A percentile compares a stretch with the other conserved stretches of the same genome.
These are phyloP conservation scores for Trichoderma brevicompactum DNA, from an alignment of 2,329 filamentous ascomycete genomes.

Conservation along the genomic window DNA sequence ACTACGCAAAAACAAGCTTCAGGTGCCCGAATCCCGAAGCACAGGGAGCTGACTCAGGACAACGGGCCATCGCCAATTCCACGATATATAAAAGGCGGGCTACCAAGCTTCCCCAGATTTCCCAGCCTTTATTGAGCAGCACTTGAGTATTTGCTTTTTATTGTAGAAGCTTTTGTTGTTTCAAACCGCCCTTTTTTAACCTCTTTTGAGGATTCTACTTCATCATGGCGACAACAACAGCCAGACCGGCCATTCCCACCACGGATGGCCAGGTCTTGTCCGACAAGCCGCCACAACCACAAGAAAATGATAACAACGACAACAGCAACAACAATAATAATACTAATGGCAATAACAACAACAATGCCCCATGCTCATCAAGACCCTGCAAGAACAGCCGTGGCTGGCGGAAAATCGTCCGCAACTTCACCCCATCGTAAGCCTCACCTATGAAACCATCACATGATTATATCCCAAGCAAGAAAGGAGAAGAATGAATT, in stretches of 20 bases:
- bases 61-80: too few species aligned
- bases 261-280: neutral
- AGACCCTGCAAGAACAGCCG: constrained; percentile 41
- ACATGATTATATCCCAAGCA: too few species aligned
- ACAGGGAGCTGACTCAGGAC: too few species aligned
- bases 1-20: too few species aligned
- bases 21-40: too few species aligned
- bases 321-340: constrained; percentile 17
- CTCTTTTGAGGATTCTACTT: neutral
- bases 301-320: constrained; percentile 26
- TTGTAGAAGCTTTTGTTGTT: neutral
- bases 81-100: too few species aligned
- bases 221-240: constrained; percentile 21
- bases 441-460: constrained; percentile 29
- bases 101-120: too few species aligned
- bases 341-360: constrained; percentile 18
- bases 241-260: neutral
- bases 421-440: constrained; percentile 61
- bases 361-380: constrained; percentile 21
- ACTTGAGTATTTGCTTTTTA: too few species aligned
- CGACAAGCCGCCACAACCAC: constrained; percentile 9
- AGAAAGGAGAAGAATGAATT: neutral
- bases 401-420: constrained; percentile 52
- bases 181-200: neutral
- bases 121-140: too few species aligned